A percentile compares a stretch with the other conserved stretches of the same genome.
Evolutionary conservation across 495 filamentous ascomycete genomes (phyloP).

Genomic region (Hypoxylon lienhwacheense): DNA sequence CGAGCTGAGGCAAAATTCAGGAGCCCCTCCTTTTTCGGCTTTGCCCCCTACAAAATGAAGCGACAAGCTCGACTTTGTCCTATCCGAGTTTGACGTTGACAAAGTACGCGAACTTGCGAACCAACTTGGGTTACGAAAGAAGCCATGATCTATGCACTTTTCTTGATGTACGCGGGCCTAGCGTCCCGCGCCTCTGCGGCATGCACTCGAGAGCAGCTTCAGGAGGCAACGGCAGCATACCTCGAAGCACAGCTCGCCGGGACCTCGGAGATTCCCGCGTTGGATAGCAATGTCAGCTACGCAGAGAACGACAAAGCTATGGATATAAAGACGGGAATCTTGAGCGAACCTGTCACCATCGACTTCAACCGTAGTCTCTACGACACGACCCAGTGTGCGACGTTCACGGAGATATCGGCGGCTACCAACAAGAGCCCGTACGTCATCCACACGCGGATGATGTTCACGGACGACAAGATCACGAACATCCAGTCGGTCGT

Average conservation of each 20-base stretch:
- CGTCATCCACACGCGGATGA: conserved; percentile 44
- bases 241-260: conserved; percentile 31
- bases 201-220: conserved; percentile 29
- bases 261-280: conserved; percentile 1
- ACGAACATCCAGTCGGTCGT: conserved; percentile 43
- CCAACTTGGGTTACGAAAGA: neutral
- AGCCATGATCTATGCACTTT: conserved; percentile 18
- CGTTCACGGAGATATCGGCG: conserved; percentile 46
- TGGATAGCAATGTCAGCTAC: conserved; percentile 32
- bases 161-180: conserved; percentile 19
- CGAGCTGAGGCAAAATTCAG: conserved; percentile 24
- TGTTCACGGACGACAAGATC: conserved; percentile 37
- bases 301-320: conserved; percentile 37
- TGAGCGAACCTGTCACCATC: conserved; percentile 43
- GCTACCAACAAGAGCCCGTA: conserved; percentile 41
- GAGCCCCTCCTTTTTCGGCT: conserved; percentile 25
- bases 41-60: conserved; percentile 22
- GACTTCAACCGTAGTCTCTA: conserved; percentile 43
- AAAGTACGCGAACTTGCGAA: neutral
- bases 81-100: neutral
- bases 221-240: conserved; percentile 33
- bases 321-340: conserved; percentile 36
- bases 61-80: neutral
- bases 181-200: conserved; percentile 26
- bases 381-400: conserved; percentile 47